These are phyloP conservation scores for Sporisorium sorghi DNA, from an alignment of 1,284 basidiomycete genomes.

Conservation along the genomic window DNA sequence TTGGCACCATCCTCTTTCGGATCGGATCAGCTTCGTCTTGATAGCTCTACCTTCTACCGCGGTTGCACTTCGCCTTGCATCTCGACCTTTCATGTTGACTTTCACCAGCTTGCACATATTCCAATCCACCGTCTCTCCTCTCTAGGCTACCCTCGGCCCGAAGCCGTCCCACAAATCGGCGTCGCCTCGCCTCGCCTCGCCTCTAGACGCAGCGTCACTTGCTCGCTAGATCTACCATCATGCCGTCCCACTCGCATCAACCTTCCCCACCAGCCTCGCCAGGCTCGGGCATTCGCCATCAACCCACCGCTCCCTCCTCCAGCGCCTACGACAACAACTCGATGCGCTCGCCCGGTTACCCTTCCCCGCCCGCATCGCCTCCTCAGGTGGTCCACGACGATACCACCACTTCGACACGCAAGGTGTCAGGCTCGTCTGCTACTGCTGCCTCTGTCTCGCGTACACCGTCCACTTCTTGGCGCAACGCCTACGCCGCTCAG, in stretches of 20 bases:
- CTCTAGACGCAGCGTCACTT: slow-evolving; percentile 1
- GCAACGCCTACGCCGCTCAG: slow-evolving; percentile 19
- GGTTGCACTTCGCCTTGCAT: slow-evolving; percentile 1
- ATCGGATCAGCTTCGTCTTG: background rate
- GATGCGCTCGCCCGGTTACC: slow-evolving; percentile 38
- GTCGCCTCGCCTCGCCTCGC: background rate
- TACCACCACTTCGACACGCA: slow-evolving; percentile 6
- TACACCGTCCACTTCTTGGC: slow-evolving; percentile 26
- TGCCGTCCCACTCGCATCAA: slow-evolving; percentile 33
- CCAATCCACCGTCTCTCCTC: background rate
- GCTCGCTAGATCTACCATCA: slow-evolving; percentile 1
- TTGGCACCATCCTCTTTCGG: background rate
- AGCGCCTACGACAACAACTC: slow-evolving; percentile 21
- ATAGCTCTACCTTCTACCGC: background rate
- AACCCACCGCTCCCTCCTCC: slow-evolving; percentile 7
- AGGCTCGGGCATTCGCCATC: slow-evolving; percentile 21
- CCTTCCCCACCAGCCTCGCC: slow-evolving; percentile 47
- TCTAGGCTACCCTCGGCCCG: background rate
- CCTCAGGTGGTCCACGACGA: slow-evolving; percentile 27
- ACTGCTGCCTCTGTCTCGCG: slow-evolving; percentile 27
- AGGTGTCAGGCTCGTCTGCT: slow-evolving; percentile 16
- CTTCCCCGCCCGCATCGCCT: slow-evolving; percentile 45
- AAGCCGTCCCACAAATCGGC: background rate
- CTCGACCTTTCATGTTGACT: slow-evolving; percentile 1
- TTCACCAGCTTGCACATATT: background rate